Base-by-base conservation (phyloP, 2,329 filamentous ascomycete genomes). In the Arthroderma sp. region DNA sequence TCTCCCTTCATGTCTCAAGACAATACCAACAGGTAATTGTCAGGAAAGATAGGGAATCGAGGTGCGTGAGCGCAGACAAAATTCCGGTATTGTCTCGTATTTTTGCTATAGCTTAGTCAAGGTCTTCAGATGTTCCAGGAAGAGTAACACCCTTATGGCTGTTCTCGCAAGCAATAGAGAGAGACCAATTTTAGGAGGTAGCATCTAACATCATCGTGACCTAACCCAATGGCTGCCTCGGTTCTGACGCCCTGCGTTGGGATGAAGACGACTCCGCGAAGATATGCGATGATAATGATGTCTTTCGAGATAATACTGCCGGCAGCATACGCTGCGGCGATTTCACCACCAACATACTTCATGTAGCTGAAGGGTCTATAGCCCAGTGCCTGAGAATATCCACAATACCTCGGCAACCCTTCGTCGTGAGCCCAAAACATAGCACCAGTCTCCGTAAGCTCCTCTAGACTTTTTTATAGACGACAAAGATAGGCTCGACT, bases 261-360 rank as follows among this genome's bases (percentile, higher is more conserved):
- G 13, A 38, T 60, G 56, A 2, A 41, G 35, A 31, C 37, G 9
- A 39, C n/a, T 39, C 61, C 62, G n/a, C 62, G 54, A 39, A 59
- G 59, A 53, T 64, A 65, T 7, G 63, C 61, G 21, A 58, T 37
- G 1, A 37, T 39, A 8, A 63, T 60, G 15, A 62, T 61, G 15
- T 54, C 39, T 21, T 52, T 15, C 9, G n/a, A 15, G 6, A 23
- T 57, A 11, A 67, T 33, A 33, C 51, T 51, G 2, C 60, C 60
- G 6, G 54, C 56, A 21, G 57, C 56, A 52, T 65, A 67, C 3
- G 66, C 64, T n/a, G 66, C 66, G 4, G 61, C 65, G 41, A 68
- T 67, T 37, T 68, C 66, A 13, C 66, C 66, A 4, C 51, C 57
- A 2, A 63, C 66, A 57, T 67, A 4, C 66, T 61, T 8, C 61